Conservation (phyloP, 1,139 yeast genomes). For the Candida glucosophila region DNA sequence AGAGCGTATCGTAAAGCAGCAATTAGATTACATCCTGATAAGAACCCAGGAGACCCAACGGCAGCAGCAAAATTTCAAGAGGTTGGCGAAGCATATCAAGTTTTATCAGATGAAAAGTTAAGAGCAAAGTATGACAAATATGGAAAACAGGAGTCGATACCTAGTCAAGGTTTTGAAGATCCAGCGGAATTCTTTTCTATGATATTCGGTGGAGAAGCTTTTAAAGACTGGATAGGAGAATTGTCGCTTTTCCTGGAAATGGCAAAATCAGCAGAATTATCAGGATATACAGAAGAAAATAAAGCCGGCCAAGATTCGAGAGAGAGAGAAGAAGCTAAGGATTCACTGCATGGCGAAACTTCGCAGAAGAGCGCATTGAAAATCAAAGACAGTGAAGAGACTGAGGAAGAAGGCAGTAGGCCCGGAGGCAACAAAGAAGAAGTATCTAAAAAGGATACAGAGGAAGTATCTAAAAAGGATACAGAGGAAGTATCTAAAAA, state of each 20-base stretch:
- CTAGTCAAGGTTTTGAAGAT: constrained; percentile 80
- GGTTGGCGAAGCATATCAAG: constrained; percentile 77
- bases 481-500: background rate
- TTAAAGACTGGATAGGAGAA: constrained; percentile 75
- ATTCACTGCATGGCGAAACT: too few relatives aligned
- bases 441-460: background rate
- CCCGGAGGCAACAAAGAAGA: constrained; percentile 1
- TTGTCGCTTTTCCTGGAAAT: constrained; percentile 54
- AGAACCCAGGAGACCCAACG: constrained; percentile 78
- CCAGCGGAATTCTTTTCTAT: constrained; percentile 71
- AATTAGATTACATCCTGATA: constrained; percentile 87
- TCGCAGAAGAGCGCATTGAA: too few relatives aligned
- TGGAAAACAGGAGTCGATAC: constrained; percentile 80
- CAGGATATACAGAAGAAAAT: constrained; percentile 35
- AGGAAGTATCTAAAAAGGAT: constrained; percentile 4
- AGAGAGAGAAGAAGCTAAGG: too few relatives aligned
- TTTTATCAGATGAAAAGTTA: constrained; percentile 64
- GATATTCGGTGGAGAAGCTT: constrained; percentile 83
- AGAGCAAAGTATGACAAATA: constrained; percentile 73
- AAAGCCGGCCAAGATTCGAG: too few relatives aligned
- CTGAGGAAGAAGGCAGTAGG: background rate
- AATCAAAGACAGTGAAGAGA: too few relatives aligned
- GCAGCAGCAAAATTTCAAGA: constrained; percentile 68
- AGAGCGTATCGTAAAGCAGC: constrained; percentile 91
- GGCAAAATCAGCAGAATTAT: constrained; percentile 47